These are phyloP conservation scores for Kwoniella shivajii DNA, from an alignment of 1,284 basidiomycete genomes.

Conservation along the genomic window DNA sequence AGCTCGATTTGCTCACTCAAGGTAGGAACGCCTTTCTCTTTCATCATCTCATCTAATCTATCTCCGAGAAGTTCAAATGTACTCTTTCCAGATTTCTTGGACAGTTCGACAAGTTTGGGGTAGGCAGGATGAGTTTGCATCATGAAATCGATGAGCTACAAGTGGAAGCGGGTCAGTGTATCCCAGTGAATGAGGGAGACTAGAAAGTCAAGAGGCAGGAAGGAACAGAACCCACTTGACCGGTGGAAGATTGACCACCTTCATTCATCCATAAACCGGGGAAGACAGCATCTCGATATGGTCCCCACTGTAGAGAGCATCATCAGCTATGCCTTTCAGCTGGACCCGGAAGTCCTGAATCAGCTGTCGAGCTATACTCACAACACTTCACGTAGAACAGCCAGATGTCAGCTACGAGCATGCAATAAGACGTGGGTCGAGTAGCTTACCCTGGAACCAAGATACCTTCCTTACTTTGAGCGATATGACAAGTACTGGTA, in stretches of 20 bases:
- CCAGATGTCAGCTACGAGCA: not conserved
- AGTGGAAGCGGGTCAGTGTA: not conserved
- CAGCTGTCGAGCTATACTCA: conserved; percentile 15
- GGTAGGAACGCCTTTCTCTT: conserved; percentile 63
- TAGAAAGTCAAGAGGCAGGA: no score
- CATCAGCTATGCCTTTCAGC: conserved; percentile 2
- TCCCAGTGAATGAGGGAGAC: not conserved
- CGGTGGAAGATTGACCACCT: conserved; percentile 96
- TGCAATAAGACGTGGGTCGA: not conserved
- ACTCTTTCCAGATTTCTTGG: conserved; percentile 55
- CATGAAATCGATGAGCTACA: conserved; percentile 87
- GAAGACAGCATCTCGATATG: conserved; percentile 81
- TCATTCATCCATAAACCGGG: conserved; percentile 99
- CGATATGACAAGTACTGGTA: conserved; percentile 93
- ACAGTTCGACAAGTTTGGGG: conserved; percentile 64
- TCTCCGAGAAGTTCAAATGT: conserved; percentile 68
- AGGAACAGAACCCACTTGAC: conserved; percentile 64
- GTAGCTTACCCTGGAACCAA: conserved; percentile 73
- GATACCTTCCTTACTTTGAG: conserved; percentile 76
- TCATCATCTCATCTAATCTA: conserved; percentile 68
- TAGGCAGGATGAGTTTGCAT: conserved; percentile 90
- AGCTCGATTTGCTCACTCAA: conserved; percentile 60
- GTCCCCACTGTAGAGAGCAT: conserved; percentile 70
- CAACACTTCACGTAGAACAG: conserved; percentile 26
- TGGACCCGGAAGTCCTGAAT: not conserved